Conservation (phyloP, 495 filamentous ascomycete genomes). For the Trichoderma asperelloides region DNA sequence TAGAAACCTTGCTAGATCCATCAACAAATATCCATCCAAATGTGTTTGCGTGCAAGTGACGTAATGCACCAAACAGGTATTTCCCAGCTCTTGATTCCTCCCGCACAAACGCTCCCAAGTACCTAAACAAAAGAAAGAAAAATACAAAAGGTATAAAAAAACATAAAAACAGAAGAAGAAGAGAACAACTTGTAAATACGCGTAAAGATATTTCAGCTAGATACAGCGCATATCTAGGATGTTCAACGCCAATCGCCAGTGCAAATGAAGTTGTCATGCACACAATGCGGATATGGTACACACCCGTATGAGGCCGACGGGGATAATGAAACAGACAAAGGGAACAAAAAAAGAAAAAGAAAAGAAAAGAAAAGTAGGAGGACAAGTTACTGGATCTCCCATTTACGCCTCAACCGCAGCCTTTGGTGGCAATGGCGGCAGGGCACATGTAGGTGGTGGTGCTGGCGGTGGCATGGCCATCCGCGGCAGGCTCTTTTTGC, state of each 20-base stretch:
- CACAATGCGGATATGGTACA: background rate
- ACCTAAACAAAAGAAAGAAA: background rate
- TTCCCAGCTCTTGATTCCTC: background rate
- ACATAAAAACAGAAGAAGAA: background rate
- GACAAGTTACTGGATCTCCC: background rate
- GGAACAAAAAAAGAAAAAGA: background rate
- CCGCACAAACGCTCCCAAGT: background rate
- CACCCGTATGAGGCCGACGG: background rate
- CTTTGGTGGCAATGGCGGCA: slow-evolving; percentile 49
- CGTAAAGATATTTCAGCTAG: background rate
- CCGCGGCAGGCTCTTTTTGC: slow-evolving; percentile 50
- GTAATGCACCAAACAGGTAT: too few species aligned
- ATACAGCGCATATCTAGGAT: background rate
- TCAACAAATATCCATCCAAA: too few species aligned
- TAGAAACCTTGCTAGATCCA: too few species aligned
- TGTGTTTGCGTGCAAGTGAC: too few species aligned
- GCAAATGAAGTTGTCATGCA: background rate
- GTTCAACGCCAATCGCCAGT: background rate
- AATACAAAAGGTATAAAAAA: background rate
- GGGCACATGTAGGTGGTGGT: slow-evolving; percentile 54
- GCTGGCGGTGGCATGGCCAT: slow-evolving; percentile 48
- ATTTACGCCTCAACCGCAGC: background rate
- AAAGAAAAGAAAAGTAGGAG: background rate
- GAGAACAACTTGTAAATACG: background rate
- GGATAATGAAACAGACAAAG: background rate